Base-by-base conservation (phyloP, 257 asterid species). In the Solanum medicagineum region DNA sequence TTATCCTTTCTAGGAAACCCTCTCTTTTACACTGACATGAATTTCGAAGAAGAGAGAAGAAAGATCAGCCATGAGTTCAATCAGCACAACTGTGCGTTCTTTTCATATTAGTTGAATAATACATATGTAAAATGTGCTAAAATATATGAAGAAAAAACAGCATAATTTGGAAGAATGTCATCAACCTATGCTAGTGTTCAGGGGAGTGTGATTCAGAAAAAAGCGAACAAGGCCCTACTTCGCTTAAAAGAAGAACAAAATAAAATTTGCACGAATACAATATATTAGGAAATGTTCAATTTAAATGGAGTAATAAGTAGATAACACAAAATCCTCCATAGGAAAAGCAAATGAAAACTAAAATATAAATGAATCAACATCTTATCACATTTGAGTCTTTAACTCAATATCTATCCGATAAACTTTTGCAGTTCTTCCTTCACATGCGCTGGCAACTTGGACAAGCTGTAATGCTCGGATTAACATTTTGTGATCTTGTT, bases 1-100 rank as follows among this genome's bases (percentile, higher is more conserved):
- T 96, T 88, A 96, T 90, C 88, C 81, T 93, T 92, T 96, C 92
- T 83, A 96, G 98, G 88, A 96, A 96, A 59, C 99, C 99, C 92
- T 96, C 99, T 87, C 99, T 92, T 87, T 96, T 95, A 92, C 99
- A 95, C 99, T 96, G 88, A 84, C 63, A 85, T 74, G 84, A 68
- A 55, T 81, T 81, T 62, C 60, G n/a, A 59, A 86, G 4, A 85
- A 75, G 42, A 70, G 80, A 45, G 63, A 77, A 70, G 73, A 53
- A 85, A 83, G 66, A 83, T 32, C 83, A 77, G 63, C 47, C 65
- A 77, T 26, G 49, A 56, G 22, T 77, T 16, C 45, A 4, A 51
- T 77, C 45, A 79, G 65, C 26, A 36, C 49, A 53, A 53, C 26
- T 24, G 53, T 22, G 65, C 4, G 5, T 26, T 77, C 63, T 53